These are phyloP conservation scores for Acanthamoeba triangularis DNA, from an alignment of 208 protist genomes.

Conservation along the genomic window DNA sequence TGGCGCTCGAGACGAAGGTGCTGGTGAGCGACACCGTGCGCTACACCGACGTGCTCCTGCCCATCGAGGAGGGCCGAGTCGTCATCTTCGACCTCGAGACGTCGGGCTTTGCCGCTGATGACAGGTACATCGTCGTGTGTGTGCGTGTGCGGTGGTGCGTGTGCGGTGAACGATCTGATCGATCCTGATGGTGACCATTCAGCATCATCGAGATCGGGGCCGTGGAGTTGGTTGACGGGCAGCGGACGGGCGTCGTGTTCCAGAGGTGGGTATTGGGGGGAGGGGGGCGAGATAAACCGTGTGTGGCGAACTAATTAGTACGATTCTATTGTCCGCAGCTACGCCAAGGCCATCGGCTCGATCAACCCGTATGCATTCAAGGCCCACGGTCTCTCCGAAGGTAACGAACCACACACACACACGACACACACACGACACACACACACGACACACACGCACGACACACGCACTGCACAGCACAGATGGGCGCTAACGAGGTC, in stretches of 20 bases:
- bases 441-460: too few species aligned
- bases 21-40: background rate
- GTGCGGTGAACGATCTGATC: too few species aligned
- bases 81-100: constrained; percentile 86
- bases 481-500: too few species aligned
- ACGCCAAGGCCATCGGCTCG: constrained; percentile 26
- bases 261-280: constrained; percentile 79
- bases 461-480: too few species aligned
- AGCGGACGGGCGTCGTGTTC: constrained; percentile 79
- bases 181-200: background rate
- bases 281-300: background rate
- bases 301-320: constrained; percentile 10
- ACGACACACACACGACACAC: too few species aligned
- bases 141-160: too few species aligned
- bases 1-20: background rate
- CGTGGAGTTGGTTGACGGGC: constrained; percentile 82
- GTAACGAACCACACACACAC: too few species aligned
- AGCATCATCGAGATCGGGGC: constrained; percentile 85
- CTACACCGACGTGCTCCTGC: constrained; percentile 73
- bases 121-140: constrained; percentile 19
- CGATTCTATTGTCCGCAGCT: background rate
- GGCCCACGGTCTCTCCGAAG: constrained; percentile 43
- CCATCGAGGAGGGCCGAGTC: constrained; percentile 69
- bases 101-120: constrained; percentile 66
- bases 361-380: background rate